Conservation (phyloP, 495 filamentous ascomycete genomes). For the Penicillium taxi region DNA sequence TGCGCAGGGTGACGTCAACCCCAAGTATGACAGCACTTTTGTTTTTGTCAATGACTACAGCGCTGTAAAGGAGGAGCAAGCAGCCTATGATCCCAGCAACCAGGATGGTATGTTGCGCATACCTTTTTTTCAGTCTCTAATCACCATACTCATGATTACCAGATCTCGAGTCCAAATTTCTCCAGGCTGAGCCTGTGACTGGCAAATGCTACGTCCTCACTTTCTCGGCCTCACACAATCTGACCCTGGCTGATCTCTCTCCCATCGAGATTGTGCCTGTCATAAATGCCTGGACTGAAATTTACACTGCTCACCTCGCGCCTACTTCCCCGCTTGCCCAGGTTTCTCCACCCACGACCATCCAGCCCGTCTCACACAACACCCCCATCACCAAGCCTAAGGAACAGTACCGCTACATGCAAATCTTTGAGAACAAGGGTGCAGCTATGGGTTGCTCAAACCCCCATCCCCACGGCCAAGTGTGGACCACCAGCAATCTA, state of each 20-base stretch:
- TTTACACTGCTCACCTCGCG: slow-evolving; percentile 76
- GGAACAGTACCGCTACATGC: slow-evolving; percentile 90
- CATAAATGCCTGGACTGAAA: slow-evolving; percentile 77
- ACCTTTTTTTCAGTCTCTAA: too few relatives aligned
- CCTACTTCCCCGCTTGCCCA: slow-evolving; percentile 57
- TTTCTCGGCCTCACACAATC: slow-evolving; percentile 81
- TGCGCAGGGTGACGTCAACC: slow-evolving; percentile 85
- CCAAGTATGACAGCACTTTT: slow-evolving; percentile 77
- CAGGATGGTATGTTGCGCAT: slow-evolving; percentile 36
- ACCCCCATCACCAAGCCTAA: slow-evolving; percentile 46
- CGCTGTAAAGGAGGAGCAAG: slow-evolving; percentile 90
- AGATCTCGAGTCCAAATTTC: slow-evolving; percentile 70
- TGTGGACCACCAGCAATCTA: slow-evolving; percentile 85
- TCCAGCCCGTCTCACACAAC: slow-evolving; percentile 42
- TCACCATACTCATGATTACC: slow-evolving; percentile 6
- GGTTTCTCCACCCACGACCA: slow-evolving; percentile 36
- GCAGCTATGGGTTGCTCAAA: slow-evolving; percentile 98
- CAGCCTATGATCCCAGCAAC: slow-evolving; percentile 50
- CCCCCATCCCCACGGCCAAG: slow-evolving; percentile 92
- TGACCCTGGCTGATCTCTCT: slow-evolving; percentile 82
- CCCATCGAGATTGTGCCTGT: slow-evolving; percentile 64
- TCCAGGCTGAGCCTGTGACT: slow-evolving; percentile 77
- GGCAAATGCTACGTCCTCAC: slow-evolving; percentile 97
- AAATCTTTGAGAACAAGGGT: slow-evolving; percentile 99
- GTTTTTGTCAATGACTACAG: slow-evolving; percentile 98